Conservation (phyloP, 345 rosid genomes). For the Salix suchowensis region DNA sequence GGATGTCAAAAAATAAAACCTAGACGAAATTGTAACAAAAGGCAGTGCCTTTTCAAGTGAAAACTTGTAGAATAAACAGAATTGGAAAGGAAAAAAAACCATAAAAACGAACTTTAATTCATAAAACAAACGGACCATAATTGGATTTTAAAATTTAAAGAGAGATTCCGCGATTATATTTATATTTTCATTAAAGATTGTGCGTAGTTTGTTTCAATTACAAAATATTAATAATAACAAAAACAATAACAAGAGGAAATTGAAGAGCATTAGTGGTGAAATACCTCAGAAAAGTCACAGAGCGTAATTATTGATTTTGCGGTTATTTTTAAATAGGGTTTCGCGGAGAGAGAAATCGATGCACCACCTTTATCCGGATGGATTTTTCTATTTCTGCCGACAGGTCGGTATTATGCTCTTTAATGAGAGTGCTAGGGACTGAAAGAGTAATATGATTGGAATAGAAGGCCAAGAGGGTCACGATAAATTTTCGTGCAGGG, state of each 20-base stretch:
- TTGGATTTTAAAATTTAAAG: background rate
- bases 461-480: background rate
- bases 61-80: background rate
- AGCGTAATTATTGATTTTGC: background rate
- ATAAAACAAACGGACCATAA: background rate
- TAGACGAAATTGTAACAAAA: background rate
- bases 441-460: background rate
- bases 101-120: background rate
- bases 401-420: background rate
- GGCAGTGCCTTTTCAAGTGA: background rate
- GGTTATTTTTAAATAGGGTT: slow-evolving; percentile 17
- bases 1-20: background rate
- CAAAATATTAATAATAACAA: background rate
- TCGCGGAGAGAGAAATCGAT: background rate
- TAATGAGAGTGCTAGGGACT: background rate
- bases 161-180: background rate
- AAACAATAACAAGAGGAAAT: background rate
- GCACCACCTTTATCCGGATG: background rate
- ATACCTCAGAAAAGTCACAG: slow-evolving; percentile 10
- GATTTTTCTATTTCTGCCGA: background rate
- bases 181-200: background rate
- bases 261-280: background rate
- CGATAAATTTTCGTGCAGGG: background rate
- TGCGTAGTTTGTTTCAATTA: background rate
- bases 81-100: background rate